These are phyloP conservation scores for Cornus controversa DNA, from an alignment of 148 eudicot species.

Conservation along the genomic window DNA sequence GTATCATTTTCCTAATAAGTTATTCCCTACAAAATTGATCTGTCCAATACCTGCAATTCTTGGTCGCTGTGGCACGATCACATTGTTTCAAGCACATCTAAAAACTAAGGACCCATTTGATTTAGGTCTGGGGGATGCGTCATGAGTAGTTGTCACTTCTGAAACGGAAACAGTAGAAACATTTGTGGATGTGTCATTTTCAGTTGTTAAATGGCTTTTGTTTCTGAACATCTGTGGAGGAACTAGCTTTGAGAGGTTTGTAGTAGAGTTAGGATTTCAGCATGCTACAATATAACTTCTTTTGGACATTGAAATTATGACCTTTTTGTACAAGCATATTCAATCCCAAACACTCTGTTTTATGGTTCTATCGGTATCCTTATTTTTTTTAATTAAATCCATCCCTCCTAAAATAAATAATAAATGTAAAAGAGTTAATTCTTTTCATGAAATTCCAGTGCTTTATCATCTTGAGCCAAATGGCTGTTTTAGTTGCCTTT, in stretches of 20 bases:
- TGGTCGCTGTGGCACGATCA: background rate
- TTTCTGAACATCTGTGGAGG: background rate
- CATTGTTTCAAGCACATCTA: no score
- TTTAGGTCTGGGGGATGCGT: no score
- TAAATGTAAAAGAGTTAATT: no score
- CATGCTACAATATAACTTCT: background rate
- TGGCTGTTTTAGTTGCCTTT: background rate
- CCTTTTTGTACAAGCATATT: background rate
- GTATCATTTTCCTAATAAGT: background rate
- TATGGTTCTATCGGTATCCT: background rate
- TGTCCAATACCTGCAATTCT: background rate
- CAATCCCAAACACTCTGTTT: background rate
- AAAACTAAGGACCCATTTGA: no score
- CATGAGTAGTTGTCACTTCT: no score
- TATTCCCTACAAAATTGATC: background rate
- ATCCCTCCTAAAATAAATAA: no score
- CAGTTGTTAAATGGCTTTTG: no score
- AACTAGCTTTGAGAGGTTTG: background rate
- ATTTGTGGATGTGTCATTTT: no score
- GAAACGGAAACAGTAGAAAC: no score
- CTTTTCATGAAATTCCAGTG: background rate
- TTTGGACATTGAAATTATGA: background rate
- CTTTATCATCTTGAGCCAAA: background rate
- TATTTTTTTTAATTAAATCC: no score
- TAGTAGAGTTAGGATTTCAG: background rate